phyloP scores from a whole-genome alignment of 2,329 filamentous ascomycete species.

The Bipolaris cookei region DNA sequence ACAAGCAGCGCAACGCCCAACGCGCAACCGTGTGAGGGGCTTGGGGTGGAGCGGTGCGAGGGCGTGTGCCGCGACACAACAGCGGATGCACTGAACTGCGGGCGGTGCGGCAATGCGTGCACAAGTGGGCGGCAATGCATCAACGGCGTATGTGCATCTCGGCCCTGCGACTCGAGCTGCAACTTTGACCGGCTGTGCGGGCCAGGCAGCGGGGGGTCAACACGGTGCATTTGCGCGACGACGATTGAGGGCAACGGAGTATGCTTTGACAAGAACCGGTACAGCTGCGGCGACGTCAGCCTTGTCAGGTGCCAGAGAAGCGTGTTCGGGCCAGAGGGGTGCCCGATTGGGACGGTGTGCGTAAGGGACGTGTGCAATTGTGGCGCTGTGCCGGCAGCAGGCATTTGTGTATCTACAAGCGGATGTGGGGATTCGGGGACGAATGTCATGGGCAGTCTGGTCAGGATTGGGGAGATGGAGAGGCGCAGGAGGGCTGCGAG shows the following conservation, averaged over 20 bases:
- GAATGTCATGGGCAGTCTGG: slow-evolving; percentile 19
- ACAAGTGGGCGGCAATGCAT: slow-evolving; percentile 29
- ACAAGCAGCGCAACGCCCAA: slow-evolving; percentile 7
- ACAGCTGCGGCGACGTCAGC: slow-evolving; percentile 18
- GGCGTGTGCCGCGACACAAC: slow-evolving; percentile 33
- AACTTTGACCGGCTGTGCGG: slow-evolving; percentile 35
- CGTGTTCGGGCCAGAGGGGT: slow-evolving; percentile 11
- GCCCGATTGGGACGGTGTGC: slow-evolving; percentile 26
- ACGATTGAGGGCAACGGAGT: slow-evolving; percentile 33
- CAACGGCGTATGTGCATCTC: slow-evolving; percentile 45
- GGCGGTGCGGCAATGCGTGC: slow-evolving; percentile 37
- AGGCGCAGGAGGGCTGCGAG: slow-evolving; percentile 15
- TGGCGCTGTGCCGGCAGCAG: slow-evolving; percentile 11
- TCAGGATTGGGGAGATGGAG: slow-evolving; percentile 22
- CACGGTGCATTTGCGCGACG: slow-evolving; percentile 37
- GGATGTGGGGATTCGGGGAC: slow-evolving; percentile 27
- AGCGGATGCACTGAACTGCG: slow-evolving; percentile 35
- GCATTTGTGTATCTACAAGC: slow-evolving; percentile 29
- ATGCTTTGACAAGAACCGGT: slow-evolving; percentile 37
- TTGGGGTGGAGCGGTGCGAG: slow-evolving; percentile 25
- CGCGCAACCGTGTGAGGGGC: slow-evolving; percentile 22
- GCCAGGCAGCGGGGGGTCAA: slow-evolving; percentile 15
- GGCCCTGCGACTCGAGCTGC: slow-evolving; percentile 40
- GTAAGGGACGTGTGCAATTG: slow-evolving; percentile 28
- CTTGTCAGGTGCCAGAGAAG: slow-evolving; percentile 10